Evolutionary conservation across 331 rosid genomes (phyloP).

Genomic region (Stylosanthes scabra): DNA sequence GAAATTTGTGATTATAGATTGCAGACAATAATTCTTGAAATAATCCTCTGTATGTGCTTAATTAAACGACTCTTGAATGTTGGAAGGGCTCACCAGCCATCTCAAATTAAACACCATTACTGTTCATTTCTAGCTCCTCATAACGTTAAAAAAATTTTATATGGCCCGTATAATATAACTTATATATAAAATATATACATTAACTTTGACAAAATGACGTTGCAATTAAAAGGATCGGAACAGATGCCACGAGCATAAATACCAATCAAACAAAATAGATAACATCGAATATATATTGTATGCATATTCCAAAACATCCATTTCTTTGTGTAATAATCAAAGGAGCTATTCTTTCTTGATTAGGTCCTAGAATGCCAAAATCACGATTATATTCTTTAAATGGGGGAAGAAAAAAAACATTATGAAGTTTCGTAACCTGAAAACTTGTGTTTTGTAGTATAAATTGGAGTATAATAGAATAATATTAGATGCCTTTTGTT

Average conservation of each 20-base stretch:
- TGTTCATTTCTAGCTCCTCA: conserved; percentile 1
- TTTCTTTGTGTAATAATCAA: background rate
- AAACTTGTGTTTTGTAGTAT: background rate
- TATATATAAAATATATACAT: too few species aligned
- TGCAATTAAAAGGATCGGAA: background rate
- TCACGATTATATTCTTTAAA: background rate
- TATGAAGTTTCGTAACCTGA: background rate
- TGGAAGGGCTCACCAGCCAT: background rate
- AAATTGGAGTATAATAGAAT: background rate
- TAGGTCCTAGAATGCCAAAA: background rate
- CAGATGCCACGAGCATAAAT: background rate
- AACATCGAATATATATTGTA: background rate
- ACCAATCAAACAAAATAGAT: background rate
- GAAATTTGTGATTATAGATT: background rate
- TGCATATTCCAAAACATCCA: background rate
- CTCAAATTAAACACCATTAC: background rate
- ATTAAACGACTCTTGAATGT: background rate
- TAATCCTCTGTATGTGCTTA: background rate
- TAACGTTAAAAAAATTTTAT: background rate
- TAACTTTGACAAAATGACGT: background rate
- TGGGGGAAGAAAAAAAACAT: background rate
- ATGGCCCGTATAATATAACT: too few species aligned
- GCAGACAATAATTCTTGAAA: background rate
- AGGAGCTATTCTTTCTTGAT: background rate
- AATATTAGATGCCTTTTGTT: background rate